These are phyloP conservation scores for Nicotiana undulata DNA, from an alignment of 257 asterid genomes.

Conservation along the genomic window DNA sequence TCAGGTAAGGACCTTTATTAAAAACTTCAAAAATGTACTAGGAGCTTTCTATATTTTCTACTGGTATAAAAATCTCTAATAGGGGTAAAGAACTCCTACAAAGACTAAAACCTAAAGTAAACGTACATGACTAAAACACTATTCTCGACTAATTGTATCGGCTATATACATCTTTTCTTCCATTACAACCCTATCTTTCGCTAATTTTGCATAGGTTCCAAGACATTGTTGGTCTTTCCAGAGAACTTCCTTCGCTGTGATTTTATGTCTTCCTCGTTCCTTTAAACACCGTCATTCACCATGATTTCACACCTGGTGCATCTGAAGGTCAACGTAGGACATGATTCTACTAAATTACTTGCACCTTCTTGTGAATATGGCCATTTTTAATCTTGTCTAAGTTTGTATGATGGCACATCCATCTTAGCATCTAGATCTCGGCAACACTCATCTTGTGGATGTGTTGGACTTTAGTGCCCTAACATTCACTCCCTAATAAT, in stretches of 20 bases:
- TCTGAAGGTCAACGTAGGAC: not conserved
- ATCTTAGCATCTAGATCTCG: not conserved
- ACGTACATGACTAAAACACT: not conserved
- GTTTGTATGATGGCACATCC: not conserved
- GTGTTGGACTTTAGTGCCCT: not conserved
- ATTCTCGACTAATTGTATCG: not conserved
- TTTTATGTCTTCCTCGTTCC: not conserved
- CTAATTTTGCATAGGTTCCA: not conserved
- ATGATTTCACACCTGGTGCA: not conserved
- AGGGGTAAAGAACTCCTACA: not conserved
- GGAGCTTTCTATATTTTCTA: not conserved
- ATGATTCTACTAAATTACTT: not conserved
- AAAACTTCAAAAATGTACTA: no score
- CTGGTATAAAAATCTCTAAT: not conserved
- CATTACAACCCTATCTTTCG: not conserved
- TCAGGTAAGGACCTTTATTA: no score
- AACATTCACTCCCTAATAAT: not conserved
- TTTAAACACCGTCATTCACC: not conserved
- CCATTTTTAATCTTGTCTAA: not conserved
- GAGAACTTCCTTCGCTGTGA: not conserved
- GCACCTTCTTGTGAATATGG: not conserved
- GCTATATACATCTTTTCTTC: not conserved
- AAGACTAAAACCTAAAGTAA: not conserved
- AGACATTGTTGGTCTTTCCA: not conserved
- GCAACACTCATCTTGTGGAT: not conserved